phyloP scores from a whole-genome alignment of 768 basidiomycete species.

The Steccherinum ochraceum region DNA sequence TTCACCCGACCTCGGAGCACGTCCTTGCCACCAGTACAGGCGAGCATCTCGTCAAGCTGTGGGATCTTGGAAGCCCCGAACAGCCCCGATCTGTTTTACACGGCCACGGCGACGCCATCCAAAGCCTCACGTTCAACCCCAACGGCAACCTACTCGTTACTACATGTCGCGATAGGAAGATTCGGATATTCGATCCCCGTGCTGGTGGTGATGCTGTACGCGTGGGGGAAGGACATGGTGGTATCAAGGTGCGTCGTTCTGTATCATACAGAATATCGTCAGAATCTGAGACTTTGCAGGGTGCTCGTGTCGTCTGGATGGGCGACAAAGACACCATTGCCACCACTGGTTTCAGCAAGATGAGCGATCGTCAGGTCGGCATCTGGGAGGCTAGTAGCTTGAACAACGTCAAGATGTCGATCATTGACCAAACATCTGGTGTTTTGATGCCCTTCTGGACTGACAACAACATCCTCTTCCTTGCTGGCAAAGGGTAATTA shows the following conservation, averaged over 20 bases:
- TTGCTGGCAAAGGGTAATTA: slow-evolving; percentile 82
- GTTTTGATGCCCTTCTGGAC: slow-evolving; percentile 98
- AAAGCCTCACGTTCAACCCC: slow-evolving; percentile 75
- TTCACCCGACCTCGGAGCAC: slow-evolving; percentile 86
- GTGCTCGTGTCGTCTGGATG: slow-evolving; percentile 84
- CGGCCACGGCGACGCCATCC: slow-evolving; percentile 86
- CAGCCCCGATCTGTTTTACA: slow-evolving; percentile 51
- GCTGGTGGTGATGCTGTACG: slow-evolving; percentile 77
- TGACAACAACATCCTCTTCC: slow-evolving; percentile 87
- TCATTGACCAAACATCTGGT: slow-evolving; percentile 86
- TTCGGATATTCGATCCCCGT: slow-evolving; percentile 90
- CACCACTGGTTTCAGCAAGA: slow-evolving; percentile 95
- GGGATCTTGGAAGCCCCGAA: slow-evolving; percentile 80
- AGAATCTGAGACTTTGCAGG: slow-evolving; percentile 23
- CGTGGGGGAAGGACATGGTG: slow-evolving; percentile 79
- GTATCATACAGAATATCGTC: background rate
- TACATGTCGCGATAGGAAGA: slow-evolving; percentile 88
- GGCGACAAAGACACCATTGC: slow-evolving; percentile 84
- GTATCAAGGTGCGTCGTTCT: slow-evolving; percentile 54
- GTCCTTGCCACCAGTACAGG: slow-evolving; percentile 79
- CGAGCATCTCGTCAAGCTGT: slow-evolving; percentile 85
- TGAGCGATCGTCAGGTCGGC: slow-evolving; percentile 88
- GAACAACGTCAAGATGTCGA: slow-evolving; percentile 67
- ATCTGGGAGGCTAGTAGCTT: slow-evolving; percentile 87
- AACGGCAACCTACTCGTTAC: slow-evolving; percentile 81